Conservation (phyloP, 495 filamentous ascomycete species). For the Bryoglossum gracile region DNA sequence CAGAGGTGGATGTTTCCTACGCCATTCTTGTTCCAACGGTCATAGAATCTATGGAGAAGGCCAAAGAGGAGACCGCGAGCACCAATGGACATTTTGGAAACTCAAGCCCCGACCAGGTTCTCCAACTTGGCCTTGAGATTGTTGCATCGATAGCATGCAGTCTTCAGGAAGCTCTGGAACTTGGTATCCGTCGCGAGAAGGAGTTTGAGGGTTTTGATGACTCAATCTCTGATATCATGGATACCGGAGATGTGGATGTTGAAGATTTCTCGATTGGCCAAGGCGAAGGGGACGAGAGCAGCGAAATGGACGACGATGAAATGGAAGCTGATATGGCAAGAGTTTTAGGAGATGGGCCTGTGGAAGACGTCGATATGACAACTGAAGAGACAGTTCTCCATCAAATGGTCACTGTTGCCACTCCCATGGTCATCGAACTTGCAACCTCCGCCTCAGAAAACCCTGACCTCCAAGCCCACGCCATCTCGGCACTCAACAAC, state of each 20-base stretch:
- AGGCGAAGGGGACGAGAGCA: slow-evolving; percentile 20
- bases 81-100: slow-evolving; percentile 2
- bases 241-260: slow-evolving; percentile 24
- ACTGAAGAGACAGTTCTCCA: slow-evolving; percentile 39
- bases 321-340: slow-evolving; percentile 52
- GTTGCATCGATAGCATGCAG: slow-evolving; percentile 52
- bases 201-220: slow-evolving; percentile 29
- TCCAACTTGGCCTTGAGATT: slow-evolving; percentile 47
- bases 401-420: slow-evolving; percentile 39
- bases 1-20: slow-evolving; percentile 39
- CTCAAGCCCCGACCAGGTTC: slow-evolving; percentile 29
- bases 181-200: slow-evolving; percentile 19
- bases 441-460: slow-evolving; percentile 22
- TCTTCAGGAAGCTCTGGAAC: slow-evolving; percentile 34
- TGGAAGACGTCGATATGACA: slow-evolving; percentile 27
- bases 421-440: slow-evolving; percentile 42
- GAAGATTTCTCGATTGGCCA: slow-evolving; percentile 27
- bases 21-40: slow-evolving; percentile 39
- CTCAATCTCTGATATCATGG: slow-evolving; percentile 24
- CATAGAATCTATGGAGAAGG: slow-evolving; percentile 25
- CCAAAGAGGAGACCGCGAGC: slow-evolving; percentile 12
- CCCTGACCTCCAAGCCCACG: slow-evolving; percentile 34
- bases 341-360: slow-evolving; percentile 40
- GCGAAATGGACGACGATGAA: slow-evolving; percentile 36
- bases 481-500: slow-evolving; percentile 50